Percentiles rank a stretch among this genome's conserved stretches.
Conservation (phyloP, 345 rosid species). For the Moringa oleifera region DNA sequence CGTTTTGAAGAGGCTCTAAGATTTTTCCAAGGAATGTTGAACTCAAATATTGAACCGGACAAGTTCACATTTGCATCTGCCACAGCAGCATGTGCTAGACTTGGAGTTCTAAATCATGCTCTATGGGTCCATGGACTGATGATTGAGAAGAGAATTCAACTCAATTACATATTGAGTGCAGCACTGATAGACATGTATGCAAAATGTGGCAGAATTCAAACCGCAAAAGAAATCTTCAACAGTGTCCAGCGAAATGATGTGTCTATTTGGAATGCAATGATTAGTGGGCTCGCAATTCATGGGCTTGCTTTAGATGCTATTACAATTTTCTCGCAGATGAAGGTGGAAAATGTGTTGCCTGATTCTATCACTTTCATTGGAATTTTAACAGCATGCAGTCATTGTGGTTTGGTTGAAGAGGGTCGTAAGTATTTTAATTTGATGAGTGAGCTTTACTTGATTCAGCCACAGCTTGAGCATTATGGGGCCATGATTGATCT, state of each 20-base stretch:
- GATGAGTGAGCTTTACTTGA: constrained; percentile 35
- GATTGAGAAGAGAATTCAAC: constrained; percentile 33
- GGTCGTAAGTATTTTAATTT: constrained; percentile 51
- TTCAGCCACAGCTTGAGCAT: constrained; percentile 66
- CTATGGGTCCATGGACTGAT: constrained; percentile 60
- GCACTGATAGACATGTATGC: constrained; percentile 75
- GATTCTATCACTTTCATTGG: constrained; percentile 66
- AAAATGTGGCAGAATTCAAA: constrained; percentile 61
- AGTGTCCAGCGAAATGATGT: constrained; percentile 34
- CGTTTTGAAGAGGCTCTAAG: constrained; percentile 51
- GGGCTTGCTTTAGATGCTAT: constrained; percentile 62
- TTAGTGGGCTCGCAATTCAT: constrained; percentile 69
- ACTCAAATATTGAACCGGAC: constrained; percentile 43
- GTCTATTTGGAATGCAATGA: constrained; percentile 78
- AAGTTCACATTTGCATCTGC: constrained; percentile 63
- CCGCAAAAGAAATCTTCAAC: constrained; percentile 53
- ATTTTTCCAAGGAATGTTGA: constrained; percentile 46
- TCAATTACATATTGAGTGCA: constrained; percentile 50
- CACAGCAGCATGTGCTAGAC: constrained; percentile 61
- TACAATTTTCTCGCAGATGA: constrained; percentile 48
- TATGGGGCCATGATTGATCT: constrained; percentile 83
- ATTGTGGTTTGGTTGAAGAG: constrained; percentile 61
- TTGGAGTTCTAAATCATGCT: constrained; percentile 52
- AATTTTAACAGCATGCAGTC: constrained; percentile 64
- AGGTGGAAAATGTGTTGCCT: constrained; percentile 43